phyloP scores from a whole-genome alignment of 169 alveolate genomes.

The Eimeria maxima region DNA sequence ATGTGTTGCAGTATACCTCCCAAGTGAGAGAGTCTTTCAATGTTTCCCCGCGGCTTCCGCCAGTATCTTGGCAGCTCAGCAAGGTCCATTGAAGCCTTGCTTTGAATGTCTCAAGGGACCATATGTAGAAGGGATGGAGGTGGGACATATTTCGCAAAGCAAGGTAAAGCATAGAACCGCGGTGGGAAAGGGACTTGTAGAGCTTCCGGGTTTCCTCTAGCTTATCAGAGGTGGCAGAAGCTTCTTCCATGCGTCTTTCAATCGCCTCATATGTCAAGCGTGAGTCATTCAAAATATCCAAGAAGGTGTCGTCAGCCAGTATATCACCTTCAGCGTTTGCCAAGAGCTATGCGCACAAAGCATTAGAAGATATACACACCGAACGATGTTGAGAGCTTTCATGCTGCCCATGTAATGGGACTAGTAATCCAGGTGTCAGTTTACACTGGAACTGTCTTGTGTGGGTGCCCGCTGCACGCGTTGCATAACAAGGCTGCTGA shows the following conservation, averaged over 20 bases:
- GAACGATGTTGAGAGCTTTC: background rate
- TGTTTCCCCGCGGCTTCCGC: constrained; percentile 88
- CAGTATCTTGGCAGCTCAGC: constrained; percentile 31
- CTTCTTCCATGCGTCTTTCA: constrained; percentile 92
- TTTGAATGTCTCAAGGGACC: constrained; percentile 92
- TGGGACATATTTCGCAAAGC: constrained; percentile 87
- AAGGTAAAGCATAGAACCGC: constrained; percentile 96
- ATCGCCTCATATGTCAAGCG: constrained; percentile 84
- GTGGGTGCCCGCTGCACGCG: background rate
- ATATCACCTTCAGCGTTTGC: constrained; percentile 79
- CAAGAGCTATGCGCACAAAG: constrained; percentile 72
- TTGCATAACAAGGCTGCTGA: background rate
- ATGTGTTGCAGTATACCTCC: constrained; percentile 92
- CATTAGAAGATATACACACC: background rate
- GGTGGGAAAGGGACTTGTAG: constrained; percentile 96
- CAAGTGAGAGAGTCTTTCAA: constrained; percentile 93
- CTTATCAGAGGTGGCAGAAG: constrained; percentile 92
- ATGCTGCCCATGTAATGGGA: background rate
- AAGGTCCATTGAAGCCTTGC: background rate
- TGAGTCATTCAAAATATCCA: constrained; percentile 54
- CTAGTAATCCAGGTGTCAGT: background rate
- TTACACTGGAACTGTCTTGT: background rate
- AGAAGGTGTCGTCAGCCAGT: constrained; percentile 55
- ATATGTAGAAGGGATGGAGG: constrained; percentile 86
- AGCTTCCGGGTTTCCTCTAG: constrained; percentile 96